phyloP scores from a whole-genome alignment of 2,329 filamentous ascomycete species.

The Fusarium pseudograminearum region DNA sequence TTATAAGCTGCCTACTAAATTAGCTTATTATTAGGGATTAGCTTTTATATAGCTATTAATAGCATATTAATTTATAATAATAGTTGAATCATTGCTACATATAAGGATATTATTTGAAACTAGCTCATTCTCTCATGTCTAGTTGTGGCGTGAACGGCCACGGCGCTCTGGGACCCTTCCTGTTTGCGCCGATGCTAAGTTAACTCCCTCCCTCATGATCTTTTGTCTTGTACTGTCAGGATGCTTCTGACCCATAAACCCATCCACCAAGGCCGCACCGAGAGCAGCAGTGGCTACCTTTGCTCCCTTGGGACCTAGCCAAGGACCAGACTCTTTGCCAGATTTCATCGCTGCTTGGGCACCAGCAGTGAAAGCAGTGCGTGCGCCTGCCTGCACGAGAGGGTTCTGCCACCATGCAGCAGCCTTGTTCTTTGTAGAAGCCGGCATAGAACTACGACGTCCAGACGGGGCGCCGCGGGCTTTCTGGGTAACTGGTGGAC shows the following conservation, averaged over 20 bases:
- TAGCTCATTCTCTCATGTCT: no score
- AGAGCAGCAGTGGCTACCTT: conserved; percentile 63
- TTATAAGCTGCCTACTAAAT: no score
- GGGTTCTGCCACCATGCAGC: conserved; percentile 55
- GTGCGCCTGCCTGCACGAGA: conserved; percentile 56
- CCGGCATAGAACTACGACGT: conserved; percentile 53
- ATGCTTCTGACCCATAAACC: conserved; percentile 56
- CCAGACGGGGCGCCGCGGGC: conserved; percentile 31
- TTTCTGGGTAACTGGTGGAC: conserved; percentile 39
- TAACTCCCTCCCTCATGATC: conserved; percentile 45
- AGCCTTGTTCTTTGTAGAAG: conserved; percentile 39
- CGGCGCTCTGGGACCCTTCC: conserved; percentile 8
- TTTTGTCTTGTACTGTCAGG: conserved; percentile 45
- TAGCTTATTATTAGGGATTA: neutral
- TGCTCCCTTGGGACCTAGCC: conserved; percentile 62
- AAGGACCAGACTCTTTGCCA: conserved; percentile 59
- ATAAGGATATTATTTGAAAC: no score
- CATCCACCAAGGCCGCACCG: conserved; percentile 62
- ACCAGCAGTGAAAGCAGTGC: conserved; percentile 61
- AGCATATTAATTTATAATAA: neutral
- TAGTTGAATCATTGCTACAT: no score
- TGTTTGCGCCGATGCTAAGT: conserved; percentile 40
- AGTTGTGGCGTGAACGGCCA: neutral
- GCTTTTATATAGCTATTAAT: neutral
- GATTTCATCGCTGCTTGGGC: conserved; percentile 62